Evolutionary conservation across 1,284 basidiomycete genomes (phyloP).

Genomic region (Mycocalia duriaeana): DNA sequence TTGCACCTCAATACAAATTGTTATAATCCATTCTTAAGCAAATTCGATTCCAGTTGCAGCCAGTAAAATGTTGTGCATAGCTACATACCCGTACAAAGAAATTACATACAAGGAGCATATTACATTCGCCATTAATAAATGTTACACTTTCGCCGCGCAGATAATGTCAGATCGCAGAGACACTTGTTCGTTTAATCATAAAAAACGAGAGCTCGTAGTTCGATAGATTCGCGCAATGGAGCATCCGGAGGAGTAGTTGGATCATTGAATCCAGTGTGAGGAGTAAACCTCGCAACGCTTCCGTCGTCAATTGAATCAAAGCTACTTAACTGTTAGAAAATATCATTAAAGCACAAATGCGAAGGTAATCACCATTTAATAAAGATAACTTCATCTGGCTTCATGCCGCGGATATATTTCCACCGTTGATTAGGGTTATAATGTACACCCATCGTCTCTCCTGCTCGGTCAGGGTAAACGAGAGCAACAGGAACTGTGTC

Average conservation of each 20-base stretch:
- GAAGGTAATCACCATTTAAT: conserved; percentile 57
- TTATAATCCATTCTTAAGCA: no score
- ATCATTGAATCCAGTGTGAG: conserved; percentile 57
- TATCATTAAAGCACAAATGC: neutral
- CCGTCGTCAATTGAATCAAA: conserved; percentile 51
- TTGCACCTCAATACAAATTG: no score
- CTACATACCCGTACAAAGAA: no score
- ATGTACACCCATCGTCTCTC: conserved; percentile 54
- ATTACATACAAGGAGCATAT: no score
- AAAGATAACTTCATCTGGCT: conserved; percentile 56
- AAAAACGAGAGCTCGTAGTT: conserved; percentile 55
- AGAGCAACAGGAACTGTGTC: conserved; percentile 50
- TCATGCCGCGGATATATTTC: conserved; percentile 62
- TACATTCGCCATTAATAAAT: no score
- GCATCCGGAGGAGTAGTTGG: conserved; percentile 47
- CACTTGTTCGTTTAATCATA: no score
- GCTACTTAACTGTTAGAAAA: conserved; percentile 21
- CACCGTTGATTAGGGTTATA: conserved; percentile 52
- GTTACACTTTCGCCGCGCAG: no score
- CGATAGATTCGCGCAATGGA: conserved; percentile 53
- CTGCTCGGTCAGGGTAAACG: conserved; percentile 48
- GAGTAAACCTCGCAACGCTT: conserved; percentile 47
- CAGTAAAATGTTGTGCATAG: no score
- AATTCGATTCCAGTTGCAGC: no score
- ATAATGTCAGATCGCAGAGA: no score